These are phyloP conservation scores for Udeniomyces megalosporus DNA, from an alignment of 768 basidiomycete genomes.

Conservation along the genomic window DNA sequence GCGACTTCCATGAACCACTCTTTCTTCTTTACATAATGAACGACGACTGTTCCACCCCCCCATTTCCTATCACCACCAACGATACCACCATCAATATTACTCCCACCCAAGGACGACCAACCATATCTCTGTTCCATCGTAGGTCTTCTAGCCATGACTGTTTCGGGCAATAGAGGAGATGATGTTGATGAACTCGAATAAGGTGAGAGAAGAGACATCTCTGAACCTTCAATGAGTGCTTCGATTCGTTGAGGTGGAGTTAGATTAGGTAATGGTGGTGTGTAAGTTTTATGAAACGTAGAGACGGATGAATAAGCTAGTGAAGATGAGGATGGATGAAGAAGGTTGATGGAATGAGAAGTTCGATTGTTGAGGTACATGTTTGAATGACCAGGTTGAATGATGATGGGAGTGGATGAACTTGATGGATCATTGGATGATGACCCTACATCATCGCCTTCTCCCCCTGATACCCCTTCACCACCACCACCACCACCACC, in stretches of 20 bases:
- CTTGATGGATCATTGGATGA: neutral
- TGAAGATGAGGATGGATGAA: conserved; percentile 11
- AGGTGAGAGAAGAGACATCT: conserved; percentile 41
- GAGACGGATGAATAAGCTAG: conserved; percentile 69
- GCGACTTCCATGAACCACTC: conserved; percentile 95
- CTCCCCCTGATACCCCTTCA: too few species aligned
- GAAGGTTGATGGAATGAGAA: neutral
- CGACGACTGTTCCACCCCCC: conserved; percentile 63
- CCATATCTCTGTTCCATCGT: conserved; percentile 10
- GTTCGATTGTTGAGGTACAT: conserved; percentile 36
- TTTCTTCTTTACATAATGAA: conserved; percentile 94
- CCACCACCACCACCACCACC: too few species aligned
- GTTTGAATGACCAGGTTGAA: conserved; percentile 70
- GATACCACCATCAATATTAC: too few species aligned
- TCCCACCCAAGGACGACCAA: too few species aligned
- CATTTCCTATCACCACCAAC: neutral
- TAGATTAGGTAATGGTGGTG: conserved; percentile 49
- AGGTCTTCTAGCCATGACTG: conserved; percentile 12
- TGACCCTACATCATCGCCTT: neutral
- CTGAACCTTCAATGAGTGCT: conserved; percentile 81
- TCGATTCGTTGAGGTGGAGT: conserved; percentile 60
- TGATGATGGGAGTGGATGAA: conserved; percentile 24
- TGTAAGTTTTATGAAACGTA: conserved; percentile 62
- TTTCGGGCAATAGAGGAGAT: conserved; percentile 1
- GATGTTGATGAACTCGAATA: conserved; percentile 1